phyloP scores from a whole-genome alignment of 768 basidiomycete genomes.

The Pseudohyphozyma bogoriensis region DNA sequence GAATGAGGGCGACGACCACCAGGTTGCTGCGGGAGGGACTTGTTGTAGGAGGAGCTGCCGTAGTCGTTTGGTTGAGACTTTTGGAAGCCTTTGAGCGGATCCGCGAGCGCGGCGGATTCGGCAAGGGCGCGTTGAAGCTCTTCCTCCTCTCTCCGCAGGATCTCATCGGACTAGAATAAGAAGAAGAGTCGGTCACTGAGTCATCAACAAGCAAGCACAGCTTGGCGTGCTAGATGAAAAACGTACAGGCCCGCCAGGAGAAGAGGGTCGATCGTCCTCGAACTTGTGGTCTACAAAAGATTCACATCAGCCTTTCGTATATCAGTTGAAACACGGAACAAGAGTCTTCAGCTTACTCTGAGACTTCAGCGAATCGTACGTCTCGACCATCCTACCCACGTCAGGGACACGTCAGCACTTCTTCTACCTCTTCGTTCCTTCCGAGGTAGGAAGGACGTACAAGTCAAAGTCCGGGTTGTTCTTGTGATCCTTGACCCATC shows the following conservation, averaged over 20 bases:
- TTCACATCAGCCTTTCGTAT: neutral
- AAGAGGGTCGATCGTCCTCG: neutral
- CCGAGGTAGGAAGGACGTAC: neutral
- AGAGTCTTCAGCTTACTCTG: slow-evolving; percentile 69
- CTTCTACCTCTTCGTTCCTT: neutral
- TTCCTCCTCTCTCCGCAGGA: slow-evolving; percentile 77
- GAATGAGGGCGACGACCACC: neutral
- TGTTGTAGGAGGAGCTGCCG: slow-evolving; percentile 27
- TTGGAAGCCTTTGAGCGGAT: slow-evolving; percentile 11
- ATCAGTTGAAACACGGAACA: too few species aligned
- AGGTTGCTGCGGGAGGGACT: neutral
- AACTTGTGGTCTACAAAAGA: slow-evolving; percentile 14
- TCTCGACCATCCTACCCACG: slow-evolving; percentile 58
- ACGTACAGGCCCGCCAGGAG: slow-evolving; percentile 1
- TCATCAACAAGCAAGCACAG: too few species aligned
- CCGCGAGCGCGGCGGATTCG: slow-evolving; percentile 20
- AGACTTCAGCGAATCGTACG: slow-evolving; percentile 65
- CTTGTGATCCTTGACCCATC: slow-evolving; percentile 79
- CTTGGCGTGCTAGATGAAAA: too few species aligned
- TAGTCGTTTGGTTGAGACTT: slow-evolving; percentile 27
- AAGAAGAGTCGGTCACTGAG: neutral
- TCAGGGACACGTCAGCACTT: neutral
- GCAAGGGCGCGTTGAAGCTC: slow-evolving; percentile 81
- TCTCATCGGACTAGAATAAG: slow-evolving; percentile 58
- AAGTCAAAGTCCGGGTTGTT: slow-evolving; percentile 67